Evolutionary conservation across 176 grass and related monocot genomes (phyloP).

Genomic region (Carex myosuroides): DNA sequence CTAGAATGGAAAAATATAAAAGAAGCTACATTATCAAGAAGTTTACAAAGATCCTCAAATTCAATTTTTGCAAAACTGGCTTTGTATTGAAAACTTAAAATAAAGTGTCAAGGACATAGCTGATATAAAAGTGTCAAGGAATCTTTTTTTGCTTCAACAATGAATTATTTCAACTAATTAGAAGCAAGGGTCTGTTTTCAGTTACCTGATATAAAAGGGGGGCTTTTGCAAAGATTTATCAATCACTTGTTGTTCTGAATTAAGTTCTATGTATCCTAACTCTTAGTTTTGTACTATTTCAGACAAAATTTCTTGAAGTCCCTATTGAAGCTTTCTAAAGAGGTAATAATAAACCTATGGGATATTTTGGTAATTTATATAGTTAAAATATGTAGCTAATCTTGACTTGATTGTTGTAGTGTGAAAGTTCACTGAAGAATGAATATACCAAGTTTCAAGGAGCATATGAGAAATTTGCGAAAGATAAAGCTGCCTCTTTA

Average conservation of each 20-base stretch:
- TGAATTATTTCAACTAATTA: background rate
- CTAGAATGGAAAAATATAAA: background rate
- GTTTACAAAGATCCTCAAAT: background rate
- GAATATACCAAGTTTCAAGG: constrained; percentile 73
- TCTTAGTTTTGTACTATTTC: constrained; percentile 14
- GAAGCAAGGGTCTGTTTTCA: background rate
- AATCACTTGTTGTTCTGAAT: constrained; percentile 1
- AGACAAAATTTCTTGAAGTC: constrained; percentile 80
- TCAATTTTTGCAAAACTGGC: background rate
- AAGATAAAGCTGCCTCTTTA: constrained; percentile 65
- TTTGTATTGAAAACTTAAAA: background rate
- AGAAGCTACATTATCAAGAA: background rate
- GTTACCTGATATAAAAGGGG: background rate
- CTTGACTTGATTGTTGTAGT: constrained; percentile 42
- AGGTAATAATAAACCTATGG: constrained; percentile 28
- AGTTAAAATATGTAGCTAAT: constrained; percentile 14
- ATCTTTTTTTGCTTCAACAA: background rate
- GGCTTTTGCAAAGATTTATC: background rate
- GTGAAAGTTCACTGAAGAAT: constrained; percentile 70
- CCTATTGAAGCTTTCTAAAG: constrained; percentile 76
- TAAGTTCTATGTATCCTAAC: constrained; percentile 2
- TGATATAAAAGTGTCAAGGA: background rate
- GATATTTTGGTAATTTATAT: background rate
- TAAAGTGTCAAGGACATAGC: background rate
- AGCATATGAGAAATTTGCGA: constrained; percentile 72